Percentiles rank a stretch among this genome's conserved stretches.
phyloP scores from a whole-genome alignment of 176 grass and related monocot species.

The Musa schizocarpa region DNA sequence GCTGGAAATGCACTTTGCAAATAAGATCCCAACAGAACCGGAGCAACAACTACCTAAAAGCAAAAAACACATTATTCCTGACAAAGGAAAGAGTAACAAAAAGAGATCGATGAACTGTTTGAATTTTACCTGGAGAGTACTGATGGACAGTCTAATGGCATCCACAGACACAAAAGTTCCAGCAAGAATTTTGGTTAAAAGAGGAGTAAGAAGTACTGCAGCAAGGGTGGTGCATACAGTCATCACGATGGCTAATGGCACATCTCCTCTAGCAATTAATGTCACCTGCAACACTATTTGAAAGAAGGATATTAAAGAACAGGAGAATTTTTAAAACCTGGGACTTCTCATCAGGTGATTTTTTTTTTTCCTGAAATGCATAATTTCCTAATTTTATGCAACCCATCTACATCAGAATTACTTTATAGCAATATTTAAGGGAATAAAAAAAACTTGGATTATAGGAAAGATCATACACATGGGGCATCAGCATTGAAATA shows the following conservation, averaged over 20 bases:
- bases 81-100: not conserved
- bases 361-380: not conserved
- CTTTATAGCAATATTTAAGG: too few species aligned
- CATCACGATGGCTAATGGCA: constrained; percentile 70
- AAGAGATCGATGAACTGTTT: not conserved
- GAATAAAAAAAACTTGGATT: too few species aligned
- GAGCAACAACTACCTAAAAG: constrained; percentile 64
- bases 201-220: constrained; percentile 61
- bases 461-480: too few species aligned
- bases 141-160: constrained; percentile 47
- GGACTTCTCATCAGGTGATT: not conserved
- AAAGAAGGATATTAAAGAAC: constrained; percentile 16
- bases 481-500: too few species aligned
- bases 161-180: constrained; percentile 70
- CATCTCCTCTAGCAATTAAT: constrained; percentile 65
- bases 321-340: not conserved
- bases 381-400: not conserved
- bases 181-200: constrained; percentile 68
- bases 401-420: not conserved
- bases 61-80: constrained; percentile 12
- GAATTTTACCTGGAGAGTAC: constrained; percentile 66
- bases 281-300: constrained; percentile 66
- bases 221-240: constrained; percentile 59
- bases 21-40: constrained; percentile 60
- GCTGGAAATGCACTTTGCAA: constrained; percentile 67